A percentile compares a stretch with the other conserved stretches of the same genome.
Evolutionary conservation across 2,329 filamentous ascomycete species (phyloP).

Genomic region (Pyrenochaeta sp.): DNA sequence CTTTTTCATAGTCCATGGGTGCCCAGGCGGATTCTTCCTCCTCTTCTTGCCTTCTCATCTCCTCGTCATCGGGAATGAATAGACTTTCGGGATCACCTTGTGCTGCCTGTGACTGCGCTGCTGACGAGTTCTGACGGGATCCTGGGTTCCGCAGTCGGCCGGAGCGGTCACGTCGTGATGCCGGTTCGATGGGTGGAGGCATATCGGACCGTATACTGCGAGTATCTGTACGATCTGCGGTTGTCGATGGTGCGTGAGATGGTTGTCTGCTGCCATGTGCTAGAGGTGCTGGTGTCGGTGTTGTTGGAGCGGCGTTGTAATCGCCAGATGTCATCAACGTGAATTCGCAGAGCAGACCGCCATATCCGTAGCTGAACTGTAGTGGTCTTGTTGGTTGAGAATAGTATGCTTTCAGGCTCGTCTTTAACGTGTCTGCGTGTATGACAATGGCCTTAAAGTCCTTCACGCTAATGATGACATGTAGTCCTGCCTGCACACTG

Average conservation of each 20-base stretch:
- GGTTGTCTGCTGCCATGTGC: constrained; percentile 40
- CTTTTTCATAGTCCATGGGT: constrained; percentile 71
- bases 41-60: constrained; percentile 63
- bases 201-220: constrained; percentile 48
- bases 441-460: constrained; percentile 82
- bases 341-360: constrained; percentile 77
- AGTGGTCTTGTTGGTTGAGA: constrained; percentile 76
- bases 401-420: constrained; percentile 73
- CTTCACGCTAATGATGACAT: constrained; percentile 82
- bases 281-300: constrained; percentile 49
- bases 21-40: constrained; percentile 77
- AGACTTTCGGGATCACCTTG: constrained; percentile 72
- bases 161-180: constrained; percentile 36
- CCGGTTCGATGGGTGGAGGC: constrained; percentile 52
- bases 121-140: constrained; percentile 32
- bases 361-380: constrained; percentile 74
- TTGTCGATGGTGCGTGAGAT: constrained; percentile 36
- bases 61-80: constrained; percentile 73
- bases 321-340: constrained; percentile 85
- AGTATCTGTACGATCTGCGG: constrained; percentile 27
- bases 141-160: constrained; percentile 40
- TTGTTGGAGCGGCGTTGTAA: constrained; percentile 49
- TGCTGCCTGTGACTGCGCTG: constrained; percentile 19
- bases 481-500: constrained; percentile 75
- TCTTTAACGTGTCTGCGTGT: constrained; percentile 75